Percentiles rank a stretch among this genome's conserved stretches.
Evolutionary conservation across 352 stramenopile genomes (phyloP).

Genomic region (Plasmopara halstedii): DNA sequence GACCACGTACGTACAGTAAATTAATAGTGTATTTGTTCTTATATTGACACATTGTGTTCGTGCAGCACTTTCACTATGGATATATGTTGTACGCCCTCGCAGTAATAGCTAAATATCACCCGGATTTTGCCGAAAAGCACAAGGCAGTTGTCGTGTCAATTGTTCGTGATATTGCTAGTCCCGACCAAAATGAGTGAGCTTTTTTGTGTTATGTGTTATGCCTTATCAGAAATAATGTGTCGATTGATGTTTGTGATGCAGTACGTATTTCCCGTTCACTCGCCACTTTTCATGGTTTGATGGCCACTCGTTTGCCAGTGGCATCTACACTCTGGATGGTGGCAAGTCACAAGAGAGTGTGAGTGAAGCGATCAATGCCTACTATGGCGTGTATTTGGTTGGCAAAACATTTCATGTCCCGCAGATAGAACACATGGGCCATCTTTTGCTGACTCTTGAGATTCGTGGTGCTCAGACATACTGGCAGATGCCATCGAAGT

Average conservation of each 20-base stretch:
- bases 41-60: neutral
- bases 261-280: conserved; percentile 84
- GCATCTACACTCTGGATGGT: conserved; percentile 91
- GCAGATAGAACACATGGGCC: conserved; percentile 81
- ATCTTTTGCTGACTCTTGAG: conserved; percentile 90
- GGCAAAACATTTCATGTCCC: conserved; percentile 68
- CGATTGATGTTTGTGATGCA: conserved; percentile 17
- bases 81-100: conserved; percentile 86
- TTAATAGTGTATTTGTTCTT: neutral
- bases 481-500: conserved; percentile 88
- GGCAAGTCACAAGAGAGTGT: conserved; percentile 96
- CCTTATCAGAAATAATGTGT: neutral
- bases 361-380: conserved; percentile 95
- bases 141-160: conserved; percentile 70
- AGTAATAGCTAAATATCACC: conserved; percentile 74
- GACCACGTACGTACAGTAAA: conserved; percentile 59
- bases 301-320: conserved; percentile 93
- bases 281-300: conserved; percentile 97
- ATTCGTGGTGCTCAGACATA: conserved; percentile 92
- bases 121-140: conserved; percentile 59
- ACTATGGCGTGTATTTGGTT: conserved; percentile 94
- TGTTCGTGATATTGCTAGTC: conserved; percentile 70
- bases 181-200: conserved; percentile 55
- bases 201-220: neutral
- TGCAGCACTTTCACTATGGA: conserved; percentile 95